A percentile compares a stretch with the other conserved stretches of the same genome.
These are phyloP conservation scores for Amoebophrya sp. DNA, from an alignment of 169 alveolate genomes.

Conservation along the genomic window DNA sequence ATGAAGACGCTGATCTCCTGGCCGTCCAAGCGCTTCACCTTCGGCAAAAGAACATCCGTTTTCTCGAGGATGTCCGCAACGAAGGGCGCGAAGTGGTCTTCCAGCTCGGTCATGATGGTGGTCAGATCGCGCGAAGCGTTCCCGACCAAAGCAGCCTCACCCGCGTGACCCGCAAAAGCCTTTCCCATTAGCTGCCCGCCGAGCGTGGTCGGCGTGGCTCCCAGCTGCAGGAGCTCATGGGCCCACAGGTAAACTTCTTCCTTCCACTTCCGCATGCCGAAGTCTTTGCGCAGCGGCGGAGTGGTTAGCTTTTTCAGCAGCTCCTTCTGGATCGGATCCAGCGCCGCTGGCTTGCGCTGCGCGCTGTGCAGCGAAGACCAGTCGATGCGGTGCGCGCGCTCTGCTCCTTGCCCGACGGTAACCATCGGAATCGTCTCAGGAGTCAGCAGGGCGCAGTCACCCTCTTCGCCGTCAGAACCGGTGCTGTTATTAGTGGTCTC, in stretches of 20 bases:
- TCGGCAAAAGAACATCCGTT: background rate
- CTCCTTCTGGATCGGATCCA: background rate
- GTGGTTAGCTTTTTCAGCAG: background rate
- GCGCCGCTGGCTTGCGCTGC: background rate
- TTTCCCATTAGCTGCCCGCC: background rate
- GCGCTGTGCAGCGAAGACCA: background rate
- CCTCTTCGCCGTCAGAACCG: no score
- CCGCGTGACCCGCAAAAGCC: background rate
- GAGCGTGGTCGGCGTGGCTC: background rate
- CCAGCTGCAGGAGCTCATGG: background rate
- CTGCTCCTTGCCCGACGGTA: no score
- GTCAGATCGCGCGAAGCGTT: background rate
- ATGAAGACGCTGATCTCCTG: background rate
- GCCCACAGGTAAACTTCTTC: slow-evolving; percentile 10
- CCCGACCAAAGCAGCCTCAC: background rate
- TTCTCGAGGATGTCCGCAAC: background rate
- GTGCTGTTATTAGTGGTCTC: no score
- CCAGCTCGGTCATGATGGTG: background rate
- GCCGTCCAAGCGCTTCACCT: background rate
- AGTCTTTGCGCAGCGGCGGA: background rate
- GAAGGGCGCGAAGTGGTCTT: background rate
- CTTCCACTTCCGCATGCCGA: background rate
- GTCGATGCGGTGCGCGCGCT: background rate
- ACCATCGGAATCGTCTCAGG: no score
- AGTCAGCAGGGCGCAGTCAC: no score